Conservation (phyloP, 495 filamentous ascomycete species). For the Podospora pseudopauciseta region DNA sequence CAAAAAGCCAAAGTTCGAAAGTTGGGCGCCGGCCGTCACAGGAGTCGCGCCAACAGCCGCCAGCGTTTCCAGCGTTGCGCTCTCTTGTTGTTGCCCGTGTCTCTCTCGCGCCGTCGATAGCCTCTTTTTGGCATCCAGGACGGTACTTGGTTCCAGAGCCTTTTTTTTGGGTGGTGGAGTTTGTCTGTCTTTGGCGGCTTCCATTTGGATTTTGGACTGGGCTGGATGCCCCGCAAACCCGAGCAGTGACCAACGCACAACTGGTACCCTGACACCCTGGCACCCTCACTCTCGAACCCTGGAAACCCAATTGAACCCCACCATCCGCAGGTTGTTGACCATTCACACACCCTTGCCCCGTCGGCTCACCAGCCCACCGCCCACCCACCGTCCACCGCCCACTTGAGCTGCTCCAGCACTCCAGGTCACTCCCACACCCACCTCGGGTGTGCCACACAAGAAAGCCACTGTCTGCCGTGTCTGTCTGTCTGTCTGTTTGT, state of each 20-base stretch:
- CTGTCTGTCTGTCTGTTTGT: neutral
- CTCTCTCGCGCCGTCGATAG: neutral
- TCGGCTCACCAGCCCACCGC: neutral
- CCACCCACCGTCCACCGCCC: neutral
- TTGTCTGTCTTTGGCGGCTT: too few species aligned
- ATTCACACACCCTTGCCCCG: slow-evolving; percentile 4
- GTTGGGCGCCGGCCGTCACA: slow-evolving; percentile 3
- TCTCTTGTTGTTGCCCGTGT: neutral
- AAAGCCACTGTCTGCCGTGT: neutral
- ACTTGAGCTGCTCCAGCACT: neutral
- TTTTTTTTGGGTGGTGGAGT: too few species aligned
- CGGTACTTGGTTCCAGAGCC: neutral
- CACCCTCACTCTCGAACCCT: neutral
- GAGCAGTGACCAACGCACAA: slow-evolving; percentile 1
- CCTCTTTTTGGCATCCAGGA: neutral
- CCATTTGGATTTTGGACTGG: neutral
- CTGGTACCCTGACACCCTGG: neutral
- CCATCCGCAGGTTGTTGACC: neutral
- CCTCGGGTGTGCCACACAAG: slow-evolving; percentile 3
- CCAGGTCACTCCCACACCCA: neutral
- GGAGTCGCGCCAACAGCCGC: slow-evolving; percentile 6
- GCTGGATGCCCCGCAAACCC: slow-evolving; percentile 5
- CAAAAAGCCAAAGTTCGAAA: neutral
- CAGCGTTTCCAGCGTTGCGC: slow-evolving; percentile 10
- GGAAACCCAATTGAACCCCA: slow-evolving; percentile 4